A percentile compares a stretch with the other conserved stretches of the same genome.
phyloP scores from a whole-genome alignment of 1,139 yeast species.

The Casaregolazyma suthepensis region DNA sequence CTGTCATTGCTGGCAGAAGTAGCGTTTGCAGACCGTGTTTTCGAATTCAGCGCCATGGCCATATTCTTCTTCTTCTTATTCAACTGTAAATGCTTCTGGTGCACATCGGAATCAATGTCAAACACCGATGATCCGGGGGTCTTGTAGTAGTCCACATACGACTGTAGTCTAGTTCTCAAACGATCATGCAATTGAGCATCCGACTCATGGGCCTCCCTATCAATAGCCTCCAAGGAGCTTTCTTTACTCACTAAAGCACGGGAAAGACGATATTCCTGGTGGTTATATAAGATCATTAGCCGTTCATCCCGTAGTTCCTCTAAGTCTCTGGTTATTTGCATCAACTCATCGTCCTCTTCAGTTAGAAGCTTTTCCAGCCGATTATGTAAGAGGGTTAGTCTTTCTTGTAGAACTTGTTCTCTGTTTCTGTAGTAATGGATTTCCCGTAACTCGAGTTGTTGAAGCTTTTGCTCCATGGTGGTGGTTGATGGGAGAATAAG shows the following conservation, averaged over 20 bases:
- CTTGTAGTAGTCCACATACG: slow-evolving; percentile 9
- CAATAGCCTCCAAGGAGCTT: slow-evolving; percentile 66
- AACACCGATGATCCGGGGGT: slow-evolving; percentile 5
- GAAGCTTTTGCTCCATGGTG: slow-evolving; percentile 9
- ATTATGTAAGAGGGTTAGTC: slow-evolving; percentile 10
- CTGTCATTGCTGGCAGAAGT: slow-evolving; percentile 1
- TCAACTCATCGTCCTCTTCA: slow-evolving; percentile 61
- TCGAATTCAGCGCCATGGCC: background rate
- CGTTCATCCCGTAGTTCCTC: slow-evolving; percentile 81
- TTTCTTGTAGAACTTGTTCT: slow-evolving; percentile 14
- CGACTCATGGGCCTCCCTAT: slow-evolving; percentile 21
- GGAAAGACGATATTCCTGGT: slow-evolving; percentile 77
- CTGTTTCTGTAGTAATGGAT: slow-evolving; percentile 11
- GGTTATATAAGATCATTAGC: slow-evolving; percentile 63
- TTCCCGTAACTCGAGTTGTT: slow-evolving; percentile 8
- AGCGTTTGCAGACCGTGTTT: background rate
- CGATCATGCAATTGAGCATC: slow-evolving; percentile 1
- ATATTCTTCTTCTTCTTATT: slow-evolving; percentile 5
- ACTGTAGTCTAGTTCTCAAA: slow-evolving; percentile 5
- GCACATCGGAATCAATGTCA: slow-evolving; percentile 7
- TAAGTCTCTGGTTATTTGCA: slow-evolving; percentile 49
- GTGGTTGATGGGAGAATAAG: background rate
- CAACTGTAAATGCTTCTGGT: slow-evolving; percentile 4
- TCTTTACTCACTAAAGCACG: slow-evolving; percentile 70
- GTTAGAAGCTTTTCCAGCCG: slow-evolving; percentile 52